Base-by-base conservation (phyloP, 176 grass and related monocot genomes). In the Zoysia japonica region DNA sequence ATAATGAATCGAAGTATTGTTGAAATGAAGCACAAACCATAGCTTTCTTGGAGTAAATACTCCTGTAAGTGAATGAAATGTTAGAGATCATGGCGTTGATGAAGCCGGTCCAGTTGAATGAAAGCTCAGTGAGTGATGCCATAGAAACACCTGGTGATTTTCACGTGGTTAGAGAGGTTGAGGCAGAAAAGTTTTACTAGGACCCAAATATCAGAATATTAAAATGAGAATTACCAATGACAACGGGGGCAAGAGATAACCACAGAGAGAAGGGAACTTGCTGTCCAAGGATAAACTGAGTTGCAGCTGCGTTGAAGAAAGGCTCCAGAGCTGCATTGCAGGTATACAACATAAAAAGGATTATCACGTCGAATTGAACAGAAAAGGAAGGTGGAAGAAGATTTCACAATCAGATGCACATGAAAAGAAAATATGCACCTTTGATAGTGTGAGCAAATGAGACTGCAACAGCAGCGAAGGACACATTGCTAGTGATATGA, bases 51-150 rank as follows among this genome's bases (percentile, higher is more conserved):
- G 96, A 99, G 65, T 99, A 99, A 79, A 99, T 90, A 76, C 96
- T 99, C 68, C 96, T 79, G 84, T 99, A 99, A 69, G 96, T 99
- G 96, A 99, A 99, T 9, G 96, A 99, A 59, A 99, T 89, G 72
- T 99, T 99, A 52, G 96, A 93, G 84, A 99, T 99, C 96, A 99
- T 99, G 45, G 96, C 96, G 70, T 88, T 95, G 71, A 95, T 99
- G 87, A 99, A 99, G 57, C 96, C 96, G 43, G 70, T 80, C 96
- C 96, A 99, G 77, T 93, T 99, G 81, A 99, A 99, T 47, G 96
- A 99, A 42, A 99, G 86, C 78, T 99, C 96, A 4, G 96, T 99
- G 73, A 99, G 85, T 53, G 96, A 99, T 72, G 96, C 96, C 88
- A 95, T 89, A 17, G 96, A 95, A 80, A 99, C 96, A 93, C 96